Evolutionary conservation across 345 rosid genomes (phyloP), one percentile per base, ranked within the genome.

Genomic region (Populus alba): DNA sequence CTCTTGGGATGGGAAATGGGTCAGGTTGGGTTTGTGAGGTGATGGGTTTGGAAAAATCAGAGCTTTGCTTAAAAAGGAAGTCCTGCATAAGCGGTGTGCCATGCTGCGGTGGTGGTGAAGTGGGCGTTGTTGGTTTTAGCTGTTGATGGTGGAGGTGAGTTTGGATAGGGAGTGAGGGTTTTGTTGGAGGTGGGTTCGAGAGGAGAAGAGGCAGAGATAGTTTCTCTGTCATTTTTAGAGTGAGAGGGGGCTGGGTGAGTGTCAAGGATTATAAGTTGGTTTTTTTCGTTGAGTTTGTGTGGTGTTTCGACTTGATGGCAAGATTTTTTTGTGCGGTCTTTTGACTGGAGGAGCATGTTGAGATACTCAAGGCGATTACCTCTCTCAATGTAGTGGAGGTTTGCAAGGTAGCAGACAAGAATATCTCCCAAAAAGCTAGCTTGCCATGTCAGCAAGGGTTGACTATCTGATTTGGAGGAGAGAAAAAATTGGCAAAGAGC

Each of bases 141-240:
- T 59, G 65, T 59, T 59, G 85, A 7, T 76, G 76, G 37, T 74
- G 81, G n/a, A 66, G 79, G 79, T 77, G 75, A 57, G 62, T 75
- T 53, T 85, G 90, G 85, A 68, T 53, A 70, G 85, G 82, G 68
- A 78, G 79, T 29, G 78, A 71, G 65, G 91, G 83, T 82, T 89
- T 94, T 17, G 90, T 37, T 11, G 92, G 85, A 6, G 92, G 89
- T 6, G 85, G 90, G 51, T 33, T 88, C 3, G 94, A 93, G 71
- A 93, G 87, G 76, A 92, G 87, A 75, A 92, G 94, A 57, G 97
- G 95, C 0, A 90, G 87, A 72, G 92, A 89, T 25, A 92, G 82
- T 72, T 87, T 95, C 75, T 92, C 93, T 20, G 94, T 92, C 99
- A 95, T 95, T 77, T 78, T 45, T 75, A 75, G 75, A 12, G 65